Base-by-base conservation (phyloP, 2,329 filamentous ascomycete genomes). In the Sporothrix inflata region DNA sequence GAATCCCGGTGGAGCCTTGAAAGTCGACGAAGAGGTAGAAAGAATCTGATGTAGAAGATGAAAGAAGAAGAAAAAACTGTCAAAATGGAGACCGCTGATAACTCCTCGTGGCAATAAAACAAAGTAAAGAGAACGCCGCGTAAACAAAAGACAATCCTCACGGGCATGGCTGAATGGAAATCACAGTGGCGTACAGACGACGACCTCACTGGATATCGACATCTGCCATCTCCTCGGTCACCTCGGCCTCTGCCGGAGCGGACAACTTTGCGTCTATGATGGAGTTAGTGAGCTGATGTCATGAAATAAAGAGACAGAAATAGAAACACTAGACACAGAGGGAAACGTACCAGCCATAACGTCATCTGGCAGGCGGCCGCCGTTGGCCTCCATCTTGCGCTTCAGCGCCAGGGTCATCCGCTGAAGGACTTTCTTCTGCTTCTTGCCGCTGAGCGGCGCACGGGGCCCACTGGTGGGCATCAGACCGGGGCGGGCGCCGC, bases 401-500 rank as follows among this genome's bases (percentile, higher is more conserved):
- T 84, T 84, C 71, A 88, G 71, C 21, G 85, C 87, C 75, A 88
- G 82, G 1, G 81, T 83, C 79, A 87, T 77, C 80, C 84, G 83
- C 82, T 85, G 84, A 78, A 89, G 84, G 49, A 89, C 72, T 84
- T 89, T 89, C 74, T 84, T 82, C 78, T 81, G 80, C 83, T 85
- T 86, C 85, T 89, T 89, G 65, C 80, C 80, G 80, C 87, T 88
- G 45, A 88, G 65, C 24, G 83, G 80, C 1, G 80, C 81, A 45
- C 84, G 82, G 0, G 87, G 87, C 0, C 87, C 87, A 79, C 86
- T 88, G 16, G 82, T 89, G 0, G 87, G 87, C 72, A 88, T 77
- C 49, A 89, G 78, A 0, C 87, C 87, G 0, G 84, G 79, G 2
- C 86, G 80, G 2, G 86, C 87, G 55, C 87, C 87, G 57, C 85